Base-by-base conservation (phyloP, 306 rosid genomes). In the Amphicarpaea edgeworthii region DNA sequence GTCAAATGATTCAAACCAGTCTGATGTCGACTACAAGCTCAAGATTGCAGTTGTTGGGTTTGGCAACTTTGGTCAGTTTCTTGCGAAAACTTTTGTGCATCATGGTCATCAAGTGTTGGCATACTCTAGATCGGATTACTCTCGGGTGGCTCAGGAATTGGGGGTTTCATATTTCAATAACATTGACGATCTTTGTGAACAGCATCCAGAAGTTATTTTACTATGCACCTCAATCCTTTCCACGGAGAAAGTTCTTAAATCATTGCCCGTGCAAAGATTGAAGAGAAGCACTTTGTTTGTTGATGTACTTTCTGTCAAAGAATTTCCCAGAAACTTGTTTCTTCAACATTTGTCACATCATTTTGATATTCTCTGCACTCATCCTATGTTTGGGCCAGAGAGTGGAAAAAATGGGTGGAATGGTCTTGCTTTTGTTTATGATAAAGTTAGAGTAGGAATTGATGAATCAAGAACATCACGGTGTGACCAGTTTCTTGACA, bases 361-460 rank as follows among this genome's bases (percentile, higher is more conserved):
- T 20, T 93, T 88, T 77, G 97, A 93, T 70, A 68, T 93, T 72
- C 94, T 93, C 42, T 93, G 98, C 76, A 88, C 96, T 0, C 98
- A 93, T 77, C 98, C 98, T 28, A 93, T 93, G 98, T 93, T 93
- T 73, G 98, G 98, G 59, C 97, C 98, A 43, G 97, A 91, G 85
- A 93, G 97, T 84, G 98, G 96, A 38, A 89, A 83, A 76, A 87
- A 85, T 70, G 96, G 96, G 64, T 93, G 98, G 97, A 84, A 79
- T 10, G 81, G 84, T 72, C 96, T 93, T 70, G 65, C 88, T 75
- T 88, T 93, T 80, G 88, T 93, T 73, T 93, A 78, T 59, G 96
- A 93, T 73, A 89, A 86, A 85, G 96, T 93, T 61, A 85, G 97
- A 61, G 42, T 93, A 64, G 91, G 90, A 79, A 72, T 38, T 19